phyloP scores from a whole-genome alignment of 2,329 filamentous ascomycete genomes.

The Xylariaceae sp. region DNA sequence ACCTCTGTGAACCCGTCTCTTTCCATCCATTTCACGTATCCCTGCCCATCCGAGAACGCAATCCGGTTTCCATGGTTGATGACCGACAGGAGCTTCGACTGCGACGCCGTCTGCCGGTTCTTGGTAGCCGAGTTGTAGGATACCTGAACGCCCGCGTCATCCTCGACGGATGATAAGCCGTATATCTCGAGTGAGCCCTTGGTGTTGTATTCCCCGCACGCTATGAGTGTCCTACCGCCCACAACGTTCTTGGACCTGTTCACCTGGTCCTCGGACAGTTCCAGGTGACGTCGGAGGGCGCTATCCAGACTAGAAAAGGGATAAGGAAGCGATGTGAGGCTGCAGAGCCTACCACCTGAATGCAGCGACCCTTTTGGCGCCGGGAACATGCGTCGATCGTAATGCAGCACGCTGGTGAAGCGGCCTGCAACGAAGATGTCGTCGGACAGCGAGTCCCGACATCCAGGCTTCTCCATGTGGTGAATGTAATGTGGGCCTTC shows the following conservation, averaged over 20 bases:
- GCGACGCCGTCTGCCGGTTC: constrained; percentile 78
- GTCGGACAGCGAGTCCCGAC: constrained; percentile 53
- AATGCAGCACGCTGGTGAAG: constrained; percentile 83
- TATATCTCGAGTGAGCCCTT: constrained; percentile 91
- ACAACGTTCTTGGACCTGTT: constrained; percentile 46
- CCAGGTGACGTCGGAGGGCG: constrained; percentile 50
- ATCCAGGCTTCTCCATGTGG: constrained; percentile 59
- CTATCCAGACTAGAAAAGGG: constrained; percentile 59
- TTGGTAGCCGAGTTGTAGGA: constrained; percentile 52
- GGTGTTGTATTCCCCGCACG: constrained; percentile 85
- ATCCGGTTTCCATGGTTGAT: constrained; percentile 75
- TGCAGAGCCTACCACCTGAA: constrained; percentile 74
- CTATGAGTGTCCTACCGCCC: constrained; percentile 64
- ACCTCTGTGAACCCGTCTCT: constrained; percentile 67
- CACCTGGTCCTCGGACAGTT: constrained; percentile 51
- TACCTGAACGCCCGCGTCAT: constrained; percentile 18
- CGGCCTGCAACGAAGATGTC: constrained; percentile 86
- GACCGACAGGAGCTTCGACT: constrained; percentile 75
- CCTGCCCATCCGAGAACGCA: constrained; percentile 78
- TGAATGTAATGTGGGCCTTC: constrained; percentile 78
- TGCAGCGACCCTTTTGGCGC: constrained; percentile 71
- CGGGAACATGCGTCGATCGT: constrained; percentile 82
- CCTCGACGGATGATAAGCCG: constrained; percentile 43
- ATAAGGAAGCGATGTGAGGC: constrained; percentile 63
- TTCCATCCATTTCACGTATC: constrained; percentile 85